phyloP scores from a whole-genome alignment of 805 yeast genomes.

The Torulaspora delbrueckii region DNA sequence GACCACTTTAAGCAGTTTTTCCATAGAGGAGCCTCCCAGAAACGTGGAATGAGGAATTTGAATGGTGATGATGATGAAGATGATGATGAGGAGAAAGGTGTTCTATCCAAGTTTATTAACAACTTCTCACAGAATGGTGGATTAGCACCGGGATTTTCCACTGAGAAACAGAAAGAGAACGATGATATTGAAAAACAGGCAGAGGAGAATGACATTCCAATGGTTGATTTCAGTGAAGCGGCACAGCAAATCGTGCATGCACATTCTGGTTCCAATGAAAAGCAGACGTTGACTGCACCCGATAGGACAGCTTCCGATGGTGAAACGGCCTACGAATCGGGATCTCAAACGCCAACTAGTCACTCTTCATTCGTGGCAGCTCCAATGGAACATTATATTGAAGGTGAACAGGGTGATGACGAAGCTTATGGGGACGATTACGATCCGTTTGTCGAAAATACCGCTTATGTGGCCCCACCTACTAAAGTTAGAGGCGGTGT shows the following conservation, averaged over 20 bases:
- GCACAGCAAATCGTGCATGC: slow-evolving; percentile 51
- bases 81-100: slow-evolving; percentile 23
- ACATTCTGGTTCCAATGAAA: slow-evolving; percentile 36
- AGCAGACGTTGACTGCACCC: slow-evolving; percentile 1
- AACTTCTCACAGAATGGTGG: slow-evolving; percentile 32
- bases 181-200: slow-evolving; percentile 38
- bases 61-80: slow-evolving; percentile 17
- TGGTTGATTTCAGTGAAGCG: slow-evolving; percentile 44
- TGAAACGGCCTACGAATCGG: slow-evolving; percentile 17
- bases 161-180: slow-evolving; percentile 23
- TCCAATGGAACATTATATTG: slow-evolving; percentile 43
- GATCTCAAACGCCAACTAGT: slow-evolving; percentile 10
- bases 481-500: slow-evolving; percentile 79
- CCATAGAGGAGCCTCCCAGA: slow-evolving; percentile 16
- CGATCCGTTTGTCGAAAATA: slow-evolving; percentile 19
- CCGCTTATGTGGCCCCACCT: slow-evolving; percentile 50
- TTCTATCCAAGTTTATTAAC: slow-evolving; percentile 31
- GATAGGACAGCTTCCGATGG: slow-evolving; percentile 11
- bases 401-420: slow-evolving; percentile 18
- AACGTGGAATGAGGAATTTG: slow-evolving; percentile 14
- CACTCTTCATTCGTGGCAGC: slow-evolving; percentile 32
- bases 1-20: slow-evolving; percentile 24
- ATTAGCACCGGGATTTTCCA: slow-evolving; percentile 34
- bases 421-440: slow-evolving; percentile 38
- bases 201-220: slow-evolving; percentile 39